Evolutionary conservation across 1,284 basidiomycete genomes (phyloP).

Genomic region (Grifola frondosa): DNA sequence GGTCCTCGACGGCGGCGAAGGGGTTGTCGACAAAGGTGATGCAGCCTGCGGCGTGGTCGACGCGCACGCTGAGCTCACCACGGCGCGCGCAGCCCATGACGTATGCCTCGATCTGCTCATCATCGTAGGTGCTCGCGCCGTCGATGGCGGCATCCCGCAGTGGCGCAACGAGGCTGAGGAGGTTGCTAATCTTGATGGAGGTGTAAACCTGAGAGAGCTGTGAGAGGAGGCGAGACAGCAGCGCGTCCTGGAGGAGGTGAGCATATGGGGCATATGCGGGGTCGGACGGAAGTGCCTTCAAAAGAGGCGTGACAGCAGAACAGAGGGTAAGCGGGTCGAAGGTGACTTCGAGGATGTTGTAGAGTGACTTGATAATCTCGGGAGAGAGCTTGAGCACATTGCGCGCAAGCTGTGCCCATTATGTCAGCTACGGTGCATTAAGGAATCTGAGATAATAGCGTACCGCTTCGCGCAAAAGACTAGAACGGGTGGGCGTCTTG

Average conservation of each 20-base stretch:
- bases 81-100: slow-evolving; percentile 90
- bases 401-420: slow-evolving; percentile 61
- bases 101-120: slow-evolving; percentile 86
- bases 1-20: slow-evolving; percentile 52
- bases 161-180: slow-evolving; percentile 77
- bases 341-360: slow-evolving; percentile 90
- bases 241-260: slow-evolving; percentile 87
- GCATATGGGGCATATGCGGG: slow-evolving; percentile 78
- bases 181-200: slow-evolving; percentile 77
- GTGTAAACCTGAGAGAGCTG: slow-evolving; percentile 96
- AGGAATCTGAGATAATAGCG: slow-evolving; percentile 31
- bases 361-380: slow-evolving; percentile 74
- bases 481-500: slow-evolving; percentile 84
- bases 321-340: slow-evolving; percentile 95
- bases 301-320: slow-evolving; percentile 79
- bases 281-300: slow-evolving; percentile 62
- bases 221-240: slow-evolving; percentile 91
- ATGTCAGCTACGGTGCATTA: slow-evolving; percentile 5
- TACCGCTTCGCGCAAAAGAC: slow-evolving; percentile 85
- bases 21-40: slow-evolving; percentile 87
- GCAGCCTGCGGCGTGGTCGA: slow-evolving; percentile 88
- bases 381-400: slow-evolving; percentile 87
- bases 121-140: slow-evolving; percentile 57
- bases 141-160: slow-evolving; percentile 55
- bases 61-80: slow-evolving; percentile 85